These are phyloP conservation scores for Craspedostauros australis DNA, from an alignment of 108 stramenopile genomes.

Conservation along the genomic window DNA sequence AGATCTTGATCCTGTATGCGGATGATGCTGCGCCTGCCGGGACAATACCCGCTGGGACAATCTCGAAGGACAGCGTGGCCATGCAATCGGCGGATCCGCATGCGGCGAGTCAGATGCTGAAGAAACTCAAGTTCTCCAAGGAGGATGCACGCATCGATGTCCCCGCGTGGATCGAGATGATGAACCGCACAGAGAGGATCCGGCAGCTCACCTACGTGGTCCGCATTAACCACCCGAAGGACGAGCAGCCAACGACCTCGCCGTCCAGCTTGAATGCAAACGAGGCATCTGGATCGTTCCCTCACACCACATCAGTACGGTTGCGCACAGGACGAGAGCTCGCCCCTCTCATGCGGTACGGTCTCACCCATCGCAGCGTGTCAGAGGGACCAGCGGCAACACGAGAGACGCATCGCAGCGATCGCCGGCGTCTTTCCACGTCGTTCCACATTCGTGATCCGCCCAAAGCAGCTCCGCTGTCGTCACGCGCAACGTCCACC, in stretches of 20 bases:
- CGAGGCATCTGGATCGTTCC: not conserved
- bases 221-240: slow-evolving; percentile 33
- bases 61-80: not conserved
- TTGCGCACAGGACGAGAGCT: slow-evolving; percentile 50
- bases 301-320: too few species aligned
- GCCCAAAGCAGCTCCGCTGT: too few species aligned
- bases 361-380: slow-evolving; percentile 2
- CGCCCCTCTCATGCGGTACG: slow-evolving; percentile 49
- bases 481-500: too few species aligned
- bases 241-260: slow-evolving; percentile 6
- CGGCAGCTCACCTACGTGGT: slow-evolving; percentile 74
- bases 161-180: slow-evolving; percentile 83
- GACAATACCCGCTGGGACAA: not conserved
- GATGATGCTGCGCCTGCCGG: slow-evolving; percentile 1
- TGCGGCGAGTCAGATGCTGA: not conserved
- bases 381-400: not conserved
- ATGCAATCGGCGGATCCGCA: not conserved
- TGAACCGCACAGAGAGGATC: slow-evolving; percentile 63
- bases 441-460: too few species aligned
- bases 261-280: not conserved
- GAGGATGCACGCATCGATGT: slow-evolving; percentile 53
- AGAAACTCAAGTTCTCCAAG: slow-evolving; percentile 19
- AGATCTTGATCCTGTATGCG: slow-evolving; percentile 25
- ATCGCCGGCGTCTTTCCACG: too few species aligned
- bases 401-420: not conserved